These are phyloP conservation scores for Colletotrichum shisoi DNA, from an alignment of 2,329 filamentous ascomycete species.

Conservation along the genomic window DNA sequence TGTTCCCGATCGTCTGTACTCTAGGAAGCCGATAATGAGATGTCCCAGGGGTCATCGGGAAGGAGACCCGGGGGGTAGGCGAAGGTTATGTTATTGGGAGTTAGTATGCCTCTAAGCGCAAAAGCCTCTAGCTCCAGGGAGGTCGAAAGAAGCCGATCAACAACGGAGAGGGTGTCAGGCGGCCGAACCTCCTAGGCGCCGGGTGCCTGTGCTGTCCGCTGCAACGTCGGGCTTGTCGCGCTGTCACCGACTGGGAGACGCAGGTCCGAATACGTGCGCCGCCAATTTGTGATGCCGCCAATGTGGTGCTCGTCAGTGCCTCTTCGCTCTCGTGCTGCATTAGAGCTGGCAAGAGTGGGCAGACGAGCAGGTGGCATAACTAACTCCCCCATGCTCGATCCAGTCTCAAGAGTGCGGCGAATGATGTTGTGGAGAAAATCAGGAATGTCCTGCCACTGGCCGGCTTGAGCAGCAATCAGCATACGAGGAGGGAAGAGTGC, in stretches of 20 bases:
- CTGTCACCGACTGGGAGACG: slow-evolving; percentile 52
- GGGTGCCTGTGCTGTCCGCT: slow-evolving; percentile 46
- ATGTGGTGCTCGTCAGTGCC: slow-evolving; percentile 34
- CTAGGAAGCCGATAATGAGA: not conserved
- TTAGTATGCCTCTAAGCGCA: not conserved
- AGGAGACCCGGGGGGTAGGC: slow-evolving; percentile 1
- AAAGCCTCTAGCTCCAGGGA: not conserved
- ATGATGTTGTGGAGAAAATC: slow-evolving; percentile 63
- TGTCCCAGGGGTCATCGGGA: not conserved
- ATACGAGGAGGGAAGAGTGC: slow-evolving; percentile 60
- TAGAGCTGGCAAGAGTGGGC: slow-evolving; percentile 13
- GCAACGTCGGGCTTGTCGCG: slow-evolving; percentile 39
- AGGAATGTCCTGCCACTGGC: slow-evolving; percentile 66
- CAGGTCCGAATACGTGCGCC: slow-evolving; percentile 48
- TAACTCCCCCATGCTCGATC: slow-evolving; percentile 30
- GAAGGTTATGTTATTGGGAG: not conserved
- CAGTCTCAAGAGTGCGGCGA: slow-evolving; percentile 55
- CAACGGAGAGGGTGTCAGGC: not conserved
- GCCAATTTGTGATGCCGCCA: slow-evolving; percentile 32
- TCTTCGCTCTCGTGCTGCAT: slow-evolving; percentile 28
- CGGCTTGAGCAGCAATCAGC: slow-evolving; percentile 63
- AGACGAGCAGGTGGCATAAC: not conserved
- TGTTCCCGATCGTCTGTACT: not conserved
- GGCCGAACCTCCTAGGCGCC: slow-evolving; percentile 43
- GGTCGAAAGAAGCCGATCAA: not conserved